These are phyloP conservation scores for Populus pruinosa DNA, from an alignment of 345 rosid species.

Conservation along the genomic window DNA sequence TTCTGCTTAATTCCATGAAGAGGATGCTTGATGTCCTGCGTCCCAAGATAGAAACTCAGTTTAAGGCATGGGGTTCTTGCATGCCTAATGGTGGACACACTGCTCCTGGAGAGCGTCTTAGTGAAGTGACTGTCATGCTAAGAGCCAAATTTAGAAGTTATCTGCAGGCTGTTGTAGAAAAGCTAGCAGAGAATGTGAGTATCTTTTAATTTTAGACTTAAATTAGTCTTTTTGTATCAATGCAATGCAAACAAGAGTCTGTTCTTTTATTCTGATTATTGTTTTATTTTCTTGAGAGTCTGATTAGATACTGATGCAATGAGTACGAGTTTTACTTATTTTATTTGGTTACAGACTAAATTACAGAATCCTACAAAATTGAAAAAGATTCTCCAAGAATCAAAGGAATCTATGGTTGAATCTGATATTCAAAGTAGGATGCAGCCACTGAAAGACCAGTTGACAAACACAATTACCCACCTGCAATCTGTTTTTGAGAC, in stretches of 20 bases:
- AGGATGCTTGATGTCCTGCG: conserved; percentile 87
- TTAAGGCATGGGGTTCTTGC: conserved; percentile 94
- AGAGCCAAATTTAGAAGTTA: conserved; percentile 85
- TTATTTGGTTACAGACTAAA: conserved; percentile 53
- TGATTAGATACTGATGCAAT: neutral
- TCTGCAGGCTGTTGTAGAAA: conserved; percentile 89
- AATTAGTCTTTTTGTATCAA: neutral
- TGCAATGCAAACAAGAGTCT: neutral
- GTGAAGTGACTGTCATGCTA: conserved; percentile 93
- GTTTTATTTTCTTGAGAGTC: neutral
- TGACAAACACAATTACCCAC: conserved; percentile 68
- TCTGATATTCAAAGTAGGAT: conserved; percentile 71
- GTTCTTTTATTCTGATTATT: neutral
- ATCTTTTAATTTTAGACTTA: neutral
- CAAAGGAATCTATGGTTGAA: conserved; percentile 79
- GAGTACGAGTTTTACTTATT: neutral
- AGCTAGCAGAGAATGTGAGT: conserved; percentile 89
- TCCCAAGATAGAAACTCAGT: conserved; percentile 72
- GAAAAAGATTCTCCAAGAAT: conserved; percentile 91
- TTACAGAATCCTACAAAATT: conserved; percentile 69
- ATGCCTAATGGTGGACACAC: conserved; percentile 76
- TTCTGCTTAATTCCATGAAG: conserved; percentile 86
- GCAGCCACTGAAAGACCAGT: conserved; percentile 84
- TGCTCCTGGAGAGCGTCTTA: conserved; percentile 85
- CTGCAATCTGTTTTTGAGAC: conserved; percentile 72